These are phyloP conservation scores for Metschnikowia colocasiae DNA, from an alignment of 805 yeast genomes.

Conservation along the genomic window DNA sequence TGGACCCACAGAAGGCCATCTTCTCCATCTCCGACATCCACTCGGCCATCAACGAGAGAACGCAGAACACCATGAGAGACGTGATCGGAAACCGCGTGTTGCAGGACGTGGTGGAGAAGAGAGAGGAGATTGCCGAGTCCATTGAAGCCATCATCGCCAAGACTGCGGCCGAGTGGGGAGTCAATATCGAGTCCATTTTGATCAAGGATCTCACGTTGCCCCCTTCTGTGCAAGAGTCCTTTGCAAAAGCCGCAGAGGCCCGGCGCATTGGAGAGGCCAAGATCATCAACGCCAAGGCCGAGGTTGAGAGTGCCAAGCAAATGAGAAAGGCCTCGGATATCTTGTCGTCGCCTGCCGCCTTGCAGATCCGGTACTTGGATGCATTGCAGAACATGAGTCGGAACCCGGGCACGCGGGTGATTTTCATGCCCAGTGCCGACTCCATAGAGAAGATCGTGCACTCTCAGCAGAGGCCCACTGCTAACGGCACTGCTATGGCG, in stretches of 20 bases:
- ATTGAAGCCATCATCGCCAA: slow-evolving; percentile 58
- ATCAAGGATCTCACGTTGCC: slow-evolving; percentile 64
- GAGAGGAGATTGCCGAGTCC: slow-evolving; percentile 63
- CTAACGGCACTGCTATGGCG: slow-evolving; percentile 5
- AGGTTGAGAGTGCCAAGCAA: slow-evolving; percentile 69
- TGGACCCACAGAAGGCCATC: slow-evolving; percentile 64
- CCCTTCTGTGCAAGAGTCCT: slow-evolving; percentile 50
- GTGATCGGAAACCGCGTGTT: slow-evolving; percentile 62
- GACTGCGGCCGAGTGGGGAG: slow-evolving; percentile 70
- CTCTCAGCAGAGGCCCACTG: slow-evolving; percentile 11
- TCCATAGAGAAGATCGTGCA: slow-evolving; percentile 40
- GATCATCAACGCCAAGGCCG: slow-evolving; percentile 71
- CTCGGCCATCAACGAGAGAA: slow-evolving; percentile 58
- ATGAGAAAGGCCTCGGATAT: slow-evolving; percentile 80
- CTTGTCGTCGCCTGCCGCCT: slow-evolving; percentile 68
- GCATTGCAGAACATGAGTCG: slow-evolving; percentile 76
- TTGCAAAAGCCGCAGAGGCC: slow-evolving; percentile 73
- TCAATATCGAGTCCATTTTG: slow-evolving; percentile 59
- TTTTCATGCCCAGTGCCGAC: slow-evolving; percentile 62
- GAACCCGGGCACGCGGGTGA: slow-evolving; percentile 59
- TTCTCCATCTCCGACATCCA: slow-evolving; percentile 54
- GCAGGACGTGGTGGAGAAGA: slow-evolving; percentile 69
- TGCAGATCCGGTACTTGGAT: slow-evolving; percentile 74
- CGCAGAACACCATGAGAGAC: slow-evolving; percentile 70
- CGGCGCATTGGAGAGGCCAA: slow-evolving; percentile 73